Base-by-base conservation (phyloP, 495 filamentous ascomycete species). In the Penicillium diatomitis region DNA sequence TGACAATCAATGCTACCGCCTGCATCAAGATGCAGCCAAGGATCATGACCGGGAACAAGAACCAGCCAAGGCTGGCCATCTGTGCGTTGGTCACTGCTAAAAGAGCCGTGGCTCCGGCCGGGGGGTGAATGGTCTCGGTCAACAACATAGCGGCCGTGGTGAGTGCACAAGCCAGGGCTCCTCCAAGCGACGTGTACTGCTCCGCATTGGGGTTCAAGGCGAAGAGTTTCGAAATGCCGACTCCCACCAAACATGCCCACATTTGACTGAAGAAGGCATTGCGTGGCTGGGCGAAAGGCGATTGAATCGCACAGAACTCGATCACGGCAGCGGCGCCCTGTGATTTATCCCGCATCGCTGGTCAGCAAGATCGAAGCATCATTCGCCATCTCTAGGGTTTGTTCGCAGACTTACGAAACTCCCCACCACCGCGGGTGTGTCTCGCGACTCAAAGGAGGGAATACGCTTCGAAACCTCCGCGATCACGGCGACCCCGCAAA, bases 81-180 rank as follows among this genome's bases (percentile, higher is more conserved):
- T 73, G 67, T 0, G 83, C 66, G 41, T 85, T 77, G 0, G 83
- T 75, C 2, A 85, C 86, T 0, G 87, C 87, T 12, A 95, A 68
- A 2, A 96, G 65, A 0, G 90, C 88, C 0, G 88, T 94, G 3
- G 90, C 90, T 6, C 90, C 90, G 0, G 88, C 90, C 0, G 90
- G 90, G 5, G 90, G 90, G 58, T 96, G 86, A 2, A 90, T 73
- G 0, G 89, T 92, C 5, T 82, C 81, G 0, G 87, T 92, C 7
- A 89, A 51, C 0, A 76, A 72, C 90, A 95, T 96, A 44, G 81
- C 41, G 0, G 79, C 73, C 2, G 82, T 87, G 0, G 88, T 77
- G 28, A 78, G 58, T 1, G 80, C 87, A 47, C 85, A 88, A 11
- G 84, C 67, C 0, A 95, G 66, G 3, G 87, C 78, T 12, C 78